Evolutionary conservation across 495 filamentous ascomycete species (phyloP).

Genomic region (Rhizodiscina lignyota): DNA sequence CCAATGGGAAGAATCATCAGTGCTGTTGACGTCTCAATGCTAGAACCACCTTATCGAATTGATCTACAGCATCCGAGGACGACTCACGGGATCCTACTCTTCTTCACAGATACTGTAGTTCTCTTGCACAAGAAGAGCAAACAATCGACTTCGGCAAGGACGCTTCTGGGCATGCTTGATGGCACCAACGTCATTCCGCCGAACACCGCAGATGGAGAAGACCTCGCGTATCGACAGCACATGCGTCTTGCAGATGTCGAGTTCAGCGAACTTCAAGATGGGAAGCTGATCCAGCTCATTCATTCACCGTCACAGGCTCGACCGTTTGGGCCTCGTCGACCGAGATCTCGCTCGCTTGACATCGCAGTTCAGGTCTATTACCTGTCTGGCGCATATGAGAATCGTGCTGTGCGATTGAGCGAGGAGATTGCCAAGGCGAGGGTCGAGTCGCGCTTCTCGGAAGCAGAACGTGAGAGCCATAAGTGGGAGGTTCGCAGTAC

Average conservation of each 20-base stretch:
- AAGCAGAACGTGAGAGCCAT: conserved; percentile 58
- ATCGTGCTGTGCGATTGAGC: conserved; percentile 53
- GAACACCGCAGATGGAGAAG: conserved; percentile 29
- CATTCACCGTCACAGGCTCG: background rate
- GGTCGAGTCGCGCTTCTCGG: conserved; percentile 68
- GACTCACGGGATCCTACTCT: conserved; percentile 59
- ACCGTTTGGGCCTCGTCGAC: background rate
- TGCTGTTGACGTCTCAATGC: conserved; percentile 65
- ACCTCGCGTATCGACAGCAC: conserved; percentile 59
- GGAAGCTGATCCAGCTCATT: conserved; percentile 55
- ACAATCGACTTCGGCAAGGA: conserved; percentile 51
- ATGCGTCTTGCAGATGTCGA: conserved; percentile 51
- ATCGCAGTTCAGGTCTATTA: conserved; percentile 28
- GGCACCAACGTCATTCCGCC: conserved; percentile 29
- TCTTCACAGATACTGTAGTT: conserved; percentile 73
- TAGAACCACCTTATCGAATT: conserved; percentile 53
- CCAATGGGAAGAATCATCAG: conserved; percentile 68
- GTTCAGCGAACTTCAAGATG: conserved; percentile 62
- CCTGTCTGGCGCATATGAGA: conserved; percentile 62
- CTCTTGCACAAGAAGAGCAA: conserved; percentile 50
- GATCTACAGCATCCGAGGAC: conserved; percentile 27
- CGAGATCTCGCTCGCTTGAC: background rate
- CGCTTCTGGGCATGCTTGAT: conserved; percentile 68
- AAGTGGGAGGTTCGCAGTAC: conserved; percentile 65
- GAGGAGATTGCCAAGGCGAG: conserved; percentile 80